Evolutionary conservation across 1,284 basidiomycete species (phyloP).

Genomic region (Malassezia brasiliensis): DNA sequence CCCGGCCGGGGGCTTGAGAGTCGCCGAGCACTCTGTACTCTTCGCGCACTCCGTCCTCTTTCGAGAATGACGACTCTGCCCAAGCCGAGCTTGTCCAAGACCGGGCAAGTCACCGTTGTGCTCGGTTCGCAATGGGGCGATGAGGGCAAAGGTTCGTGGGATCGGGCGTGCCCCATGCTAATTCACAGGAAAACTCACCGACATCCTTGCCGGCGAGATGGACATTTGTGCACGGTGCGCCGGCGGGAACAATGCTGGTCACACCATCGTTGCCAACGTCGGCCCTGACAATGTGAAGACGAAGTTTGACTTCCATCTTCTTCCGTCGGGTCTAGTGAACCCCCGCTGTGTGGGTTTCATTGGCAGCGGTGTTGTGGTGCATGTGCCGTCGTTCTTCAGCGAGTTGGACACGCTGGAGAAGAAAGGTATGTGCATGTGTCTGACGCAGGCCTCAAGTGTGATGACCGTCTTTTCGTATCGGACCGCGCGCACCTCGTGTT

Average conservation of each 20-base stretch:
- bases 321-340: slow-evolving; percentile 85
- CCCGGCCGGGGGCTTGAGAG: too few relatives aligned
- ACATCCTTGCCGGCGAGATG: slow-evolving; percentile 56
- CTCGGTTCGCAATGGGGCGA: slow-evolving; percentile 48
- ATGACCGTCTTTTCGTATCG: slow-evolving; percentile 76
- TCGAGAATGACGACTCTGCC: slow-evolving; percentile 40
- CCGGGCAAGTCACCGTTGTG: slow-evolving; percentile 41
- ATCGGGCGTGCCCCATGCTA: too few relatives aligned
- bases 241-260: slow-evolving; percentile 96
- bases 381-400: slow-evolving; percentile 86
- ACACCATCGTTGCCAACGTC: slow-evolving; percentile 84
- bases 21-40: too few relatives aligned
- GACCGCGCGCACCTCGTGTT: slow-evolving; percentile 95
- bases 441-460: slow-evolving; percentile 59
- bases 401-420: slow-evolving; percentile 78
- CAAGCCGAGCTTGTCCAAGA: slow-evolving; percentile 38
- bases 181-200: slow-evolving; percentile 40
- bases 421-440: slow-evolving; percentile 57
- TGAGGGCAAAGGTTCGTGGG: slow-evolving; percentile 39
- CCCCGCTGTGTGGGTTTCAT: slow-evolving; percentile 75
- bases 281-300: slow-evolving; percentile 62
- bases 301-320: slow-evolving; percentile 88
- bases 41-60: background rate
- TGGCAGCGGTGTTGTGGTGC: slow-evolving; percentile 86
- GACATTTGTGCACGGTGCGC: slow-evolving; percentile 94